Evolutionary conservation across 208 protist species (phyloP), one percentile per base, ranked within the genome.

Genomic region (Tritrichomonas musculus): DNA sequence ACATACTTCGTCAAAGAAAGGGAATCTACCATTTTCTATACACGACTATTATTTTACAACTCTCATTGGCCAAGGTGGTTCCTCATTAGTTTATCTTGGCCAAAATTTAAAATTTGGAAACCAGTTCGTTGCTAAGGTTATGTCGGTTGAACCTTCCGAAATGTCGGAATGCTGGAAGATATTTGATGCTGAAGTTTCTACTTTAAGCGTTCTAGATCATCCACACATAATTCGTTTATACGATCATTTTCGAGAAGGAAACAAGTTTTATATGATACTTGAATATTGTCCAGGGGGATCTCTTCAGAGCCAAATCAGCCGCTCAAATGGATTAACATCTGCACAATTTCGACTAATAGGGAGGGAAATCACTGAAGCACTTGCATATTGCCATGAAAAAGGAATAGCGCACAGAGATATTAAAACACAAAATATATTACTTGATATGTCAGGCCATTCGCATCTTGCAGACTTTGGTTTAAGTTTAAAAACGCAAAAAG

Each of bases 171-270:
- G 14, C 0, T 82, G 73, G 73, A 36, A 82, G 50, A 50, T 50
- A 3, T 82, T 82, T 30, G 73, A 82, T 53, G n/a, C 73, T 53
- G 73, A 82, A 53, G 41, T 36, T 30, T 53, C 47, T 25, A 41
- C 73, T 47, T 30, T 82, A 49, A 50, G 41, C n/a, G n/a, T 41
- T 11, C 41, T 82, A 50, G 41, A 82, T 30, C 73, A 82, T 82
- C 73, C 73, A 53, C 33, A 82, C 41, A 82, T 82, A n/a, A 82
- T 82, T 82, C 33, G 73, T 9, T 50, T 82, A 47, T 82, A 82
- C 50, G 73, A 82, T 82, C 73, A 82, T 44, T 82, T 82, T 25
- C 41, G 41, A n/a, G 50, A 53, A 53, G 73, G 41, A 36, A 47
- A 36, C 30, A 25, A 82, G 22, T 82, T 50, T 36, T 82, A 47